Conservation (phyloP, 352 stramenopile genomes). For the Globisporangium uncinulatum region DNA sequence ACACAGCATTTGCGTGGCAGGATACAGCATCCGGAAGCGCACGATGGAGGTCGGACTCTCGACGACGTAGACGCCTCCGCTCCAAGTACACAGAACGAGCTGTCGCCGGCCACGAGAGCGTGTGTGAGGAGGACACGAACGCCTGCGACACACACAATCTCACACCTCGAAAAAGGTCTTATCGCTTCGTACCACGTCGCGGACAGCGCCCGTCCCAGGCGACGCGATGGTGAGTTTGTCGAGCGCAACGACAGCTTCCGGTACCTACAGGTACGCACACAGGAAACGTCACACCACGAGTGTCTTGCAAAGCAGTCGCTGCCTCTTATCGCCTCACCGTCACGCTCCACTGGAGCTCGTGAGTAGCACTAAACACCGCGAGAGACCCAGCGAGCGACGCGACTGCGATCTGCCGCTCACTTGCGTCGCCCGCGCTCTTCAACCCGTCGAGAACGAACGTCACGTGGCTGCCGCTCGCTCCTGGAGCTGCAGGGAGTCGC, state of each 20-base stretch:
- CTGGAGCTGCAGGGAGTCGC: constrained; percentile 11
- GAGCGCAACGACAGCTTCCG: constrained; percentile 43
- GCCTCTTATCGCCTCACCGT: constrained; percentile 22
- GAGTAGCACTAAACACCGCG: constrained; percentile 27
- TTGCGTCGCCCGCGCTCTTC: constrained; percentile 2
- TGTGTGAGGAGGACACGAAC: too few relatives aligned
- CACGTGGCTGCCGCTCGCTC: constrained; percentile 18
- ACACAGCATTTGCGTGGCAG: constrained; percentile 57
- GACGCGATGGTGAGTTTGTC: constrained; percentile 26
- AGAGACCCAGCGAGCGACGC: constrained; percentile 34
- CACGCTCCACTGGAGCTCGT: constrained; percentile 38
- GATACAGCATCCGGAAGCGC: constrained; percentile 60
- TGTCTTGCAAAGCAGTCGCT: background rate
- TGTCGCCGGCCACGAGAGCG: constrained; percentile 8
- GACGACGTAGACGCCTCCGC: constrained; percentile 50
- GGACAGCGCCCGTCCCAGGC: background rate
- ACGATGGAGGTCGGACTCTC: constrained; percentile 34
- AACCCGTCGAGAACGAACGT: constrained; percentile 47
- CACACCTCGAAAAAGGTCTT: background rate
- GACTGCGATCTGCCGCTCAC: constrained; percentile 22
- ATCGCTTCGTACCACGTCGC: constrained; percentile 7
- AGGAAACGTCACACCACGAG: background rate
- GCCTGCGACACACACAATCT: background rate
- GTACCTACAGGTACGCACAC: constrained; percentile 22
- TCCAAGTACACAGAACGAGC: constrained; percentile 72